phyloP scores from a whole-genome alignment of 2,329 filamentous ascomycete species.

The Trichoderma pleuroti region DNA sequence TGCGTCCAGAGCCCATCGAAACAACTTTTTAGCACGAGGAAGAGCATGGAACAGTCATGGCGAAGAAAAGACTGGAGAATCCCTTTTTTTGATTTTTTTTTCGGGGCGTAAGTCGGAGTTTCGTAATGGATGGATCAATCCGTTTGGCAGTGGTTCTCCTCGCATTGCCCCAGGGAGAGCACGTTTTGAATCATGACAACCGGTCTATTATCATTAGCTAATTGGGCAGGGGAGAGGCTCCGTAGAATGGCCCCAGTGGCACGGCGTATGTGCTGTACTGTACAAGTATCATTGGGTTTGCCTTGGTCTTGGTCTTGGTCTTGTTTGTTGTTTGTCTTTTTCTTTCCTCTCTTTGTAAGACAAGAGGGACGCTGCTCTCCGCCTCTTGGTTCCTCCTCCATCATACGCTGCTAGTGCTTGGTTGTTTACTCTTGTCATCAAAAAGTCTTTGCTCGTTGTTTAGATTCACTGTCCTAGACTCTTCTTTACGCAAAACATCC shows the following conservation, averaged over 20 bases:
- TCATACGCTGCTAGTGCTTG: background rate
- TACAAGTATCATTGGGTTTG: background rate
- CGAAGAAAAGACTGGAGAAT: background rate
- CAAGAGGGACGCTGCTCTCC: background rate
- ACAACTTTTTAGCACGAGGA: background rate
- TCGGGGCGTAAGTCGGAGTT: background rate
- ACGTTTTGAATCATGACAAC: background rate
- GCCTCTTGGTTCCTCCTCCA: background rate
- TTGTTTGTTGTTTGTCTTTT: background rate
- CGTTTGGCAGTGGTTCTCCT: background rate
- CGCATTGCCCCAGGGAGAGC: background rate
- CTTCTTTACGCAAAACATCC: background rate
- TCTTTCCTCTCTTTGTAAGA: background rate
- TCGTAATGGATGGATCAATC: conserved; percentile 12
- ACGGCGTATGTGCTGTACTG: background rate
- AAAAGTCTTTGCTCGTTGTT: background rate
- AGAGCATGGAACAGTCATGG: background rate
- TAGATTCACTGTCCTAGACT: background rate
- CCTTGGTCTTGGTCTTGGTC: background rate
- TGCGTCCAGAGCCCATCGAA: background rate
- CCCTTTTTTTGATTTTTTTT: background rate
- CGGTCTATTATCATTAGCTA: background rate
- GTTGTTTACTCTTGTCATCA: background rate
- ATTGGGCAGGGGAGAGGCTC: background rate
- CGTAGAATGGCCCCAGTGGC: background rate